Base-by-base conservation (phyloP, 768 basidiomycete species). In the Favolaschia claudopus region DNA sequence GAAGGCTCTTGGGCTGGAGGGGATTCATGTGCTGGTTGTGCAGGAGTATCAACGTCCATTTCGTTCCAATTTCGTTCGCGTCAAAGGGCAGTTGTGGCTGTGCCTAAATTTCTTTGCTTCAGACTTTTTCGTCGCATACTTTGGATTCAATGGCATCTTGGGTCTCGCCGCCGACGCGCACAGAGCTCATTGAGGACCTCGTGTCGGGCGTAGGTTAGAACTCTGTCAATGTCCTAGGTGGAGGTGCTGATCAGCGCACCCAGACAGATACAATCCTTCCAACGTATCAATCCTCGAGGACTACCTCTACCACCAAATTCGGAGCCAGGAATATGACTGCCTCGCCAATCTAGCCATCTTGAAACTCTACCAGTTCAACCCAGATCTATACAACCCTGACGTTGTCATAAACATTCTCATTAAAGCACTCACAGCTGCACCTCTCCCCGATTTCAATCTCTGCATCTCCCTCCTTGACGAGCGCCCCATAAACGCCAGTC, bases 191-290 rank as follows among this genome's bases (percentile, higher is more conserved):
- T 56, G 93, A 96, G 69, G 89, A 91, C 67, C 85, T 98, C 20
- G 93, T 95, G 24, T 93, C 91, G 22, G 93, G 93, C 39, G 93
- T 95, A 43, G 93, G 93, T 92, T 60, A 64, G 92, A 74, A 46
- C n/a, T 48, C 42, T 12, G 29, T 19, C 15, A 44, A 22, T 29
- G 40, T 48, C 27, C 3, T 4, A 13, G 40, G 42, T 7, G 14
- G 50, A 28, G 34, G 57, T 17, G 36, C 46, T 51, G 34, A 48
- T 27, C 55, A 56, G 47, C 49, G 46, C 28, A 50, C 46, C 9
- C 56, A 97, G 96, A 99, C 81, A 90, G 96, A 58, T 99, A 99
- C 76, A 99, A 98, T 77, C 96, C 96, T 38, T 89, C 89, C 49
- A 99, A 99, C 73, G 88, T 96, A 58, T 81, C 87, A 33, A 92